Conservation (phyloP, 2,329 filamentous ascomycete genomes). For the Claviceps cyperi region DNA sequence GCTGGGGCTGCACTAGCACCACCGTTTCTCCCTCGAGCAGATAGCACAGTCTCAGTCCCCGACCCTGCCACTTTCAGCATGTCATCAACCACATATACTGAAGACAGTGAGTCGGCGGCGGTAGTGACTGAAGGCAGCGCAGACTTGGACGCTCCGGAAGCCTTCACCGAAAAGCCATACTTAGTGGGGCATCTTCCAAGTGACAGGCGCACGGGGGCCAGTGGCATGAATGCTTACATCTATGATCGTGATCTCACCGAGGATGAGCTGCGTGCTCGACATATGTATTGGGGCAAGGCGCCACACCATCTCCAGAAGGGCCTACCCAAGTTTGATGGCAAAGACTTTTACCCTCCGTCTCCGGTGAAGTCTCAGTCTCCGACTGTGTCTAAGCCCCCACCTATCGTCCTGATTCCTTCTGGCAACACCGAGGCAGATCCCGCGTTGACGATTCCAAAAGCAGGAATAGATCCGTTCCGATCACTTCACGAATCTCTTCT, state of each 20-base stretch:
- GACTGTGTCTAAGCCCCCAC: background rate
- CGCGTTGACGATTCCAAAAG: slow-evolving; percentile 1
- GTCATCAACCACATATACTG: slow-evolving; percentile 1
- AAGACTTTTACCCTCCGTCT: slow-evolving; percentile 47
- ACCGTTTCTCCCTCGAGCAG: slow-evolving; percentile 30
- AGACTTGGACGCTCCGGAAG: slow-evolving; percentile 7
- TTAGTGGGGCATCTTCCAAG: slow-evolving; percentile 37
- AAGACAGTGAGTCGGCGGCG: background rate
- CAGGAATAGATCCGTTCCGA: slow-evolving; percentile 11
- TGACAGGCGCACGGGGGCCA: slow-evolving; percentile 26
- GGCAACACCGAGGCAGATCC: slow-evolving; percentile 3
- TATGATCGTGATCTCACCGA: slow-evolving; percentile 43
- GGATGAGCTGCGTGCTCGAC: slow-evolving; percentile 43
- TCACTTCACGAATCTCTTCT: slow-evolving; percentile 8
- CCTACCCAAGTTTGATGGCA: slow-evolving; percentile 49
- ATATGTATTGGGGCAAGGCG: slow-evolving; percentile 46
- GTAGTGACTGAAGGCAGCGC: background rate
- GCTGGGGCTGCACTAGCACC: slow-evolving; percentile 33
- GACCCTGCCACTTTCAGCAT: background rate
- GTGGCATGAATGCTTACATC: slow-evolving; percentile 32
- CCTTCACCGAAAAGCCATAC: slow-evolving; percentile 28
- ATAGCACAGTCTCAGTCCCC: slow-evolving; percentile 9
- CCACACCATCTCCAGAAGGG: slow-evolving; percentile 34
- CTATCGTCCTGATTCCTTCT: background rate
- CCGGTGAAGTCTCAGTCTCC: slow-evolving; percentile 17